Evolutionary conservation across 768 basidiomycete genomes (phyloP), one percentile per base, ranked within the genome.

Genomic region (Suillus sp.): DNA sequence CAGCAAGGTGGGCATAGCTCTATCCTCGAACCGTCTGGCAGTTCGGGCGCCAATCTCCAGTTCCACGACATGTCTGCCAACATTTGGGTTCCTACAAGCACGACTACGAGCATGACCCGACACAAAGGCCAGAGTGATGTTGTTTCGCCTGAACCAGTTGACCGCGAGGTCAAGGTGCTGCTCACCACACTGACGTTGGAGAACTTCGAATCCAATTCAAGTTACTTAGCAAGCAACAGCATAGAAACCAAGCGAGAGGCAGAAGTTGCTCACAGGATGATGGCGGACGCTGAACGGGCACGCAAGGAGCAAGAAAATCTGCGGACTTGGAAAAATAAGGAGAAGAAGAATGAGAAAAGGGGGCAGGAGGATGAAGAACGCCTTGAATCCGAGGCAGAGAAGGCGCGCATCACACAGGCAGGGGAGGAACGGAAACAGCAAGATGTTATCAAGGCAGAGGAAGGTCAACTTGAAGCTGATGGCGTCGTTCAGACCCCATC

Each of bases 141-240:
- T 18, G 90, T 92, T 53, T 88, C 91, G 1, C 90, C 92, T 11
- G 93, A 93, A 69, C 77, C 90, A 65, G 93, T 97, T 32, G 94
- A 96, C 68, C 91, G 94, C 60, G 96, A 95, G 78, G 95, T 97
- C 80, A 94, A 91, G 77, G 16, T 81, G 59, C 79, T 97, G 63
- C 88, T 99, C 69, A 96, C 98, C 84, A 97, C 95, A 79, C 85
- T 97, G 43, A 96, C 95, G 20, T 91, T 95, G 87, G 95, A 99
- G 81, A 92, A 91, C 68, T 98, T 97, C 82, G 93, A 95, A 68
- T 89, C 92, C 10, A 97, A 97, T 72, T 95, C 95, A 3, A 87
- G 97, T 66, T 76, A 84, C 13, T 98, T 94, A 93, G 96, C 95
- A 35, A 96, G 97, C 84, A 93, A 86, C 79, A 93, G 90, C 7